Percentiles rank a stretch among this genome's conserved stretches.
These are phyloP conservation scores for Dentipellis fragilis DNA, from an alignment of 768 basidiomycete species.

Conservation along the genomic window DNA sequence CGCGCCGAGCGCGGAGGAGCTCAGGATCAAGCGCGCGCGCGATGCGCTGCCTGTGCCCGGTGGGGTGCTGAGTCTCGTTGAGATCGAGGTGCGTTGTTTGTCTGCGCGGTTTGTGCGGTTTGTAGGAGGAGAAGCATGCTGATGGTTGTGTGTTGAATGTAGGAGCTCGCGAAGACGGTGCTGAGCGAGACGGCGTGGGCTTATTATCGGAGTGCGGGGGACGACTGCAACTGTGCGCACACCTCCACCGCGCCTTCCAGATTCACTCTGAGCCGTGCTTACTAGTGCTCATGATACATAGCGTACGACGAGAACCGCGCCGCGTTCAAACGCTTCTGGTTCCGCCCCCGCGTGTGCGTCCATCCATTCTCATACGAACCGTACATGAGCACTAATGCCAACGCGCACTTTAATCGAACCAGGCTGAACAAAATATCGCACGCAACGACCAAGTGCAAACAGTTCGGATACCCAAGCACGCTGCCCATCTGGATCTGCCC, in stretches of 20 bases:
- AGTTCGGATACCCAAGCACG: conserved; percentile 17
- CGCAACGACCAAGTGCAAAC: conserved; percentile 14
- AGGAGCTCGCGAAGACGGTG: conserved; percentile 18
- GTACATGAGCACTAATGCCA: not conserved
- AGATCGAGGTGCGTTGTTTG: conserved; percentile 17
- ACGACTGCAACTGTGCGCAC: conserved; percentile 18
- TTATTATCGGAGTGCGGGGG: conserved; percentile 20
- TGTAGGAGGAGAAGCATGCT: not conserved
- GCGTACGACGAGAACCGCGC: conserved; percentile 16
- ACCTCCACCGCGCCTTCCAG: not conserved
- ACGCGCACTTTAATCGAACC: not conserved
- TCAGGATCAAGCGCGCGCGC: conserved; percentile 17
- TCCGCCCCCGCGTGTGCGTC: conserved; percentile 62
- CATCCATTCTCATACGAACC: not conserved
- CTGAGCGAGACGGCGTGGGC: conserved; percentile 20
- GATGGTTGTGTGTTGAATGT: not conserved
- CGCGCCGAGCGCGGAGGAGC: conserved; percentile 19
- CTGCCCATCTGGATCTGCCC: conserved; percentile 32
- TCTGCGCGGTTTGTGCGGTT: too few relatives aligned
- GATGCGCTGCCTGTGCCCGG: conserved; percentile 15
- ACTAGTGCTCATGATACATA: conserved; percentile 1
- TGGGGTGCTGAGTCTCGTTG: conserved; percentile 19
- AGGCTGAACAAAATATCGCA: conserved; percentile 20
- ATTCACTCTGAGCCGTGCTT: conserved; percentile 1
- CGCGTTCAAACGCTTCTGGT: conserved; percentile 52